Conservation (phyloP, 2,329 filamentous ascomycete species). For the Tolypocladium paradoxum region DNA sequence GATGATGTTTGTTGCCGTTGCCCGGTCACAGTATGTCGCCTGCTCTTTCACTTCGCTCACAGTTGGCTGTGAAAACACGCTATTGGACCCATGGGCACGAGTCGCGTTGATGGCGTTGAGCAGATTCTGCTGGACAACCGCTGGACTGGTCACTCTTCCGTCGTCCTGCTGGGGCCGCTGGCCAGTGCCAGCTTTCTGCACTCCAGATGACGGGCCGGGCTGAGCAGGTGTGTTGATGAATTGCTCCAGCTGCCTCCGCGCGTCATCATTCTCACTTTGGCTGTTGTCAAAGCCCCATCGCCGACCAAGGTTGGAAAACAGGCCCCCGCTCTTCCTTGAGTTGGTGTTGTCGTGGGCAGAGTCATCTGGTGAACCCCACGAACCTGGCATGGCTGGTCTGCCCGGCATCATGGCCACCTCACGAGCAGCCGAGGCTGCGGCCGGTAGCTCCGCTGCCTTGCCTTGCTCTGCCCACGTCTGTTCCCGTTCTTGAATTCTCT, state of each 20-base stretch:
- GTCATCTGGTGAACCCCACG: conserved; percentile 58
- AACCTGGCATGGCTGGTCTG: conserved; percentile 55
- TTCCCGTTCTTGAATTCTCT: conserved; percentile 48
- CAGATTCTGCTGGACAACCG: conserved; percentile 57
- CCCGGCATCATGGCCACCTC: conserved; percentile 30
- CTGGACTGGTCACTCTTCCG: conserved; percentile 47
- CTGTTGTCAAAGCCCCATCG: conserved; percentile 55
- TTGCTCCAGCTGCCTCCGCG: conserved; percentile 30
- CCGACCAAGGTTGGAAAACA: conserved; percentile 60
- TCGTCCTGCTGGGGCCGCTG: conserved; percentile 25
- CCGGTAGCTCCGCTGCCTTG: conserved; percentile 13
- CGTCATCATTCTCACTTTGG: conserved; percentile 29
- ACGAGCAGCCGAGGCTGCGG: conserved; percentile 23
- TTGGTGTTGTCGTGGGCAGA: conserved; percentile 20
- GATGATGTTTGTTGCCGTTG: conserved; percentile 59
- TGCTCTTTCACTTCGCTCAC: conserved; percentile 70
- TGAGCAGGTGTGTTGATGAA: conserved; percentile 26
- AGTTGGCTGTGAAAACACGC: conserved; percentile 61
- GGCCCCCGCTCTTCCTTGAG: conserved; percentile 35
- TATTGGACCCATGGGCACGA: conserved; percentile 62
- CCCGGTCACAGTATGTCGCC: conserved; percentile 75
- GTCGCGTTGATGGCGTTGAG: conserved; percentile 70
- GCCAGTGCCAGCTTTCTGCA: neutral
- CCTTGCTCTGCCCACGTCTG: conserved; percentile 30
- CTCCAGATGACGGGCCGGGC: conserved; percentile 2